Base-by-base conservation (phyloP, 495 filamentous ascomycete genomes). In the Tuber microsphaerosporum region DNA sequence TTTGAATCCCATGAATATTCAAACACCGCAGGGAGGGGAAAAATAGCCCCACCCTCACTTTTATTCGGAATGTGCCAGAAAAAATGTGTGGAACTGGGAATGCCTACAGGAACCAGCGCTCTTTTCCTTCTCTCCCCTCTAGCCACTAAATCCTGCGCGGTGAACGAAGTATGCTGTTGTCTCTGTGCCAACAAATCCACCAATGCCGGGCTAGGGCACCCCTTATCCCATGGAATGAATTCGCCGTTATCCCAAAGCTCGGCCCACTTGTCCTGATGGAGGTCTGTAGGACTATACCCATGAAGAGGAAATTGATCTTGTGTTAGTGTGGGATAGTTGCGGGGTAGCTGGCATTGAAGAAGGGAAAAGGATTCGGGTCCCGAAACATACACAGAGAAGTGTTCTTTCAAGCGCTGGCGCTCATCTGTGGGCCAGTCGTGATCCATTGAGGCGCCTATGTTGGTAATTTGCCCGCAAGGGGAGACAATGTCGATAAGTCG, bases 161-260 rank as follows among this genome's bases (percentile, higher is more conserved):
- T 45, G 26, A 75, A 76, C 43, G 78, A 80, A 37, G 71, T 71
- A 71, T 75, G 39, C n/a, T 26, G 73, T 65, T 78, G 77, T 71
- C 84, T 85, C 37, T 87, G 80, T n/a, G 83, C 81, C 65, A 92
- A 83, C 9, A 85, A 80, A 81, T 91, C 90, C 70, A 86, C 84
- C 22, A 92, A 83, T 2, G 90, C 90, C 22, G 90, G 90, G 75
- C 87, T 90, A 42, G 89, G 86, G 71, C 81, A 79, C n/a, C 89
- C 89, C 34, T 84, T 83, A 75, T 92, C 90, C 89, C 89, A 91
- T 20, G 88, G 88, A 71, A 91, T 79, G 79, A 85, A 86, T 65
- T 86, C 85, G 51, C 85, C 85, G 31, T 85, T 84, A n/a, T 74
- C 73, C 90, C 90, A 92, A 8, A 91, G 84, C 2, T 84, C 82